phyloP scores from a whole-genome alignment of 78 protist species.

The Trichosphaerium sp. region DNA sequence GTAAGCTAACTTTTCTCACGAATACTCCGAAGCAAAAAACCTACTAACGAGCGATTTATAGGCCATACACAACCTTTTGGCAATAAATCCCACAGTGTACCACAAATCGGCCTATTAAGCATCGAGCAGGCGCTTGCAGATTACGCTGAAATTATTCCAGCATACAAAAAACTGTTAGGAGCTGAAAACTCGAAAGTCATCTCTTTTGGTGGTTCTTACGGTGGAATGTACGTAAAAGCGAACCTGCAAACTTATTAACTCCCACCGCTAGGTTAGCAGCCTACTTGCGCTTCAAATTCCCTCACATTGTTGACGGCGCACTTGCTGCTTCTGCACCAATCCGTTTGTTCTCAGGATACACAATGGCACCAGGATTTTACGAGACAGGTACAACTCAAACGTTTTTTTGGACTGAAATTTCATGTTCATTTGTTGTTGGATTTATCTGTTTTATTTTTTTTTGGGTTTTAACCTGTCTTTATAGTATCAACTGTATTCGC shows the following conservation, averaged over 20 bases:
- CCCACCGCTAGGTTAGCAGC: neutral
- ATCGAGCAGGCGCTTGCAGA: slow-evolving; percentile 45
- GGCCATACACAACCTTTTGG: slow-evolving; percentile 25
- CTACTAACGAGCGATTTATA: too few species aligned
- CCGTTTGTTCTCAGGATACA: too few species aligned
- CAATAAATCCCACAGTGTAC: neutral
- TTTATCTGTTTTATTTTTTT: too few species aligned
- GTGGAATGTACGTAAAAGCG: slow-evolving; percentile 55
- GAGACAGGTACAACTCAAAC: too few species aligned
- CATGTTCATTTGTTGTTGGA: too few species aligned
- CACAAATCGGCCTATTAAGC: neutral
- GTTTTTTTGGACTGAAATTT: too few species aligned
- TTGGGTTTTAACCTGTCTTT: too few species aligned
- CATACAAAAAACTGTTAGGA: too few species aligned
- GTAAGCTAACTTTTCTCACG: too few species aligned
- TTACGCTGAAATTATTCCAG: slow-evolving; percentile 4
- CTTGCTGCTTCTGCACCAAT: slow-evolving; percentile 52
- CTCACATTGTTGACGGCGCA: slow-evolving; percentile 23
- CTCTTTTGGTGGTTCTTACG: slow-evolving; percentile 53
- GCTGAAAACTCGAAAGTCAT: neutral
- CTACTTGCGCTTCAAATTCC: slow-evolving; percentile 33
- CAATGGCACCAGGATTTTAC: too few species aligned
- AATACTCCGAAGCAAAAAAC: too few species aligned
- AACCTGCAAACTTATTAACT: neutral
- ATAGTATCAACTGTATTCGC: too few species aligned